Evolutionary conservation across 805 yeast species (phyloP).

Genomic region (Soucietia sequanensis): DNA sequence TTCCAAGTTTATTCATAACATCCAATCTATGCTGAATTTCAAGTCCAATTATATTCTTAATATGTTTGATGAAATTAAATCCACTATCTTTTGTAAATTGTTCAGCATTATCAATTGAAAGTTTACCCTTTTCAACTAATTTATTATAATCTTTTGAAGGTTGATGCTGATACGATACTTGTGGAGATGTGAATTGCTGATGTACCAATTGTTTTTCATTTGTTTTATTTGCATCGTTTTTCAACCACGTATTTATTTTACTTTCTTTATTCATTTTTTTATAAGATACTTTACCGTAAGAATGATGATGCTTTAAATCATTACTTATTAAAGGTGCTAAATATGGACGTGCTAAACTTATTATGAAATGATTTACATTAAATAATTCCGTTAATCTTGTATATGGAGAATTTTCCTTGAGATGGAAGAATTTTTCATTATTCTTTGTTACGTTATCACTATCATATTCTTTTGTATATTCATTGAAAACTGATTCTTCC

Average conservation of each 20-base stretch:
- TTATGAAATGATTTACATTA: slow-evolving; percentile 90
- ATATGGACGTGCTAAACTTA: slow-evolving; percentile 90
- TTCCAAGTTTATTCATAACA: slow-evolving; percentile 73
- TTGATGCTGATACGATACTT: too few species aligned
- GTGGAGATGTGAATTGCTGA: neutral
- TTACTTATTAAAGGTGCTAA: slow-evolving; percentile 85
- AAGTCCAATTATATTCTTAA: slow-evolving; percentile 60
- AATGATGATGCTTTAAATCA: slow-evolving; percentile 70
- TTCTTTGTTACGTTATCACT: slow-evolving; percentile 7
- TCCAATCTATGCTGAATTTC: slow-evolving; percentile 85
- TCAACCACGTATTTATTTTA: slow-evolving; percentile 2
- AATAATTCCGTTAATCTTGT: slow-evolving; percentile 87
- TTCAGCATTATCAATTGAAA: slow-evolving; percentile 30
- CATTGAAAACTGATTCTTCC: slow-evolving; percentile 3
- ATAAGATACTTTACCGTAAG: slow-evolving; percentile 30
- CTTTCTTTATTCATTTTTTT: slow-evolving; percentile 8
- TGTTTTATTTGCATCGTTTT: neutral
- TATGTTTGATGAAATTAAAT: slow-evolving; percentile 28
- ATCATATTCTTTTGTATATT: slow-evolving; percentile 1
- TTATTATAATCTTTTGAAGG: neutral
- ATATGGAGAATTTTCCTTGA: slow-evolving; percentile 57
- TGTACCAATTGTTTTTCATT: neutral
- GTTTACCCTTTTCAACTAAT: slow-evolving; percentile 29
- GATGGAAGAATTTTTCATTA: slow-evolving; percentile 11
- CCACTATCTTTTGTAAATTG: slow-evolving; percentile 32